Evolutionary conservation across 1,139 yeast genomes (phyloP), one percentile per base, ranked within the genome.

Genomic region (Geotrichum armillariae): DNA sequence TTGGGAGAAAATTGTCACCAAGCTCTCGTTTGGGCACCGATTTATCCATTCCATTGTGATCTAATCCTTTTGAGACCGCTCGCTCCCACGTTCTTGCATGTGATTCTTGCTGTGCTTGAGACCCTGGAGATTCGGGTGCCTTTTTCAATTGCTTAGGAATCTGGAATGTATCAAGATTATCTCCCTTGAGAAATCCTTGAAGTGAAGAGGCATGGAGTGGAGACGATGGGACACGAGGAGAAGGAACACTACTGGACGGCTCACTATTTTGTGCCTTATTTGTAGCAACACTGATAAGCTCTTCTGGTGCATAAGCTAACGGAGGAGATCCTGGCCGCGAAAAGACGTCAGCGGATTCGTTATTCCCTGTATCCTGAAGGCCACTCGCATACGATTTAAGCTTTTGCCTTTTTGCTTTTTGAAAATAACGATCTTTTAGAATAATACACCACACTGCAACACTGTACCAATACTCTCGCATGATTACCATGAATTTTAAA

Each of bases 391-490:
- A 12, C 35, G 37, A 42, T 46, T 31, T 43, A 31, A 42, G 32
- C 23, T 49, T 48, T 43, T 46, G 50, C 9, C 55, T 46, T 18
- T 50, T 48, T 8, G 57, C 48, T 31, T 58, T 55, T 34, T 54
- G 52, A 12, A 58, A 46, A 37, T 68, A 68, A 18, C 70, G 58
- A 22, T 66, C 67, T 46, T 67, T 66, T 20, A 68, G 60, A 33
- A 63, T 61, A 31, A 66, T 60, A 51, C 71, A 67, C 72, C 72
- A 68, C 6, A 66, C 64, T 1, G 68, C 68, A 1, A 67, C 70
- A 35, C 65, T 63, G 45, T 62, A 62, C 67, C 69, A 68, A 45
- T 63, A 66, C 34, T 66, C 68, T 5, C 70, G 58, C 58, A 68
- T 53, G 22, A 56, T 56, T 7, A 68, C 68, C 41, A 68, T 53